Evolutionary conservation across 2,329 filamentous ascomycete genomes (phyloP).

Genomic region (Diplocarpon rosae): DNA sequence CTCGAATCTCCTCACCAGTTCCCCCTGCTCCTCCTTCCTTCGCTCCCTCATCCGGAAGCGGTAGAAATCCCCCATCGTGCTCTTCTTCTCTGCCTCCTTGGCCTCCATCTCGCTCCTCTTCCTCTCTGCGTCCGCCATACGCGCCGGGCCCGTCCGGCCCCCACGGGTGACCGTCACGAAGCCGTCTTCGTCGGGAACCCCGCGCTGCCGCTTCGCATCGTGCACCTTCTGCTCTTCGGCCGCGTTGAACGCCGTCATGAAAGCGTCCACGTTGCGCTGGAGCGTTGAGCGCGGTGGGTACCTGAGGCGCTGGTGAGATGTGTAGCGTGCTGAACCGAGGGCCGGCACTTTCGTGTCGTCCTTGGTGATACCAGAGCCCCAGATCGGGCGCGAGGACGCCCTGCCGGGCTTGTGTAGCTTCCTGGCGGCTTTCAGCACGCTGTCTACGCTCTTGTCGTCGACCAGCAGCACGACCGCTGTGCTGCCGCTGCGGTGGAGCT

Average conservation of each 20-base stretch:
- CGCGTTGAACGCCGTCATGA: conserved; percentile 71
- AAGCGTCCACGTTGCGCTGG: conserved; percentile 69
- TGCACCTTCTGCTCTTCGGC: conserved; percentile 54
- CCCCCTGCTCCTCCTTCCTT: conserved; percentile 62
- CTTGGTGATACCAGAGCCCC: conserved; percentile 48
- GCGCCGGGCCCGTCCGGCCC: conserved; percentile 61
- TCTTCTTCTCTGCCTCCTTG: conserved; percentile 50
- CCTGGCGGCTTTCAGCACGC: conserved; percentile 63
- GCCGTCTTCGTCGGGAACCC: conserved; percentile 85
- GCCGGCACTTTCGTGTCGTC: conserved; percentile 42
- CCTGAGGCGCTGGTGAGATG: conserved; percentile 54
- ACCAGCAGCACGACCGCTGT: conserved; percentile 76
- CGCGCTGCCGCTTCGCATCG: conserved; percentile 53
- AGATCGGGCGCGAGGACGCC: conserved; percentile 48
- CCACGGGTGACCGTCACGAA: conserved; percentile 87
- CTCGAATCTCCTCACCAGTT: conserved; percentile 62
- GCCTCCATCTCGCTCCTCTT: conserved; percentile 48
- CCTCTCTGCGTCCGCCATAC: conserved; percentile 58
- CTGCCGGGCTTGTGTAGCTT: conserved; percentile 48
- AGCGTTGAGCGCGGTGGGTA: conserved; percentile 59
- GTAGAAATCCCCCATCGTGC: conserved; percentile 64
- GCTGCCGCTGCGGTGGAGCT: conserved; percentile 60
- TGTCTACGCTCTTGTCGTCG: conserved; percentile 67
- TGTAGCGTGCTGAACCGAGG: conserved; percentile 44
- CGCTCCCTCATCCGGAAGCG: conserved; percentile 73